Base-by-base conservation (phyloP, 768 basidiomycete genomes). In the Lentinula boryana region DNA sequence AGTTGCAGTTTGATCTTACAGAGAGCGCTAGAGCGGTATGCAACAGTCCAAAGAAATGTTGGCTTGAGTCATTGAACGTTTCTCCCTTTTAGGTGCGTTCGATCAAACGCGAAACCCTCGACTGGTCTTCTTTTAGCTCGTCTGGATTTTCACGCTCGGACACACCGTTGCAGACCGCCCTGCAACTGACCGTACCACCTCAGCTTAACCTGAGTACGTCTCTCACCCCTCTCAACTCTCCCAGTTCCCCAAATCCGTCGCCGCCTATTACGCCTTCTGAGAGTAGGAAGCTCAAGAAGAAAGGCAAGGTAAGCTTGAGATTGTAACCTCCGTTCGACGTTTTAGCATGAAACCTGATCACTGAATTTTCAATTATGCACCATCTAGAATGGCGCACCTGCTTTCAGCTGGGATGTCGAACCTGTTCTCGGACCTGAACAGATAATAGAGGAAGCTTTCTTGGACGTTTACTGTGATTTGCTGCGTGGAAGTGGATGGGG, bases 331-430 rank as follows among this genome's bases (percentile, higher is more conserved):
- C n/a, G n/a, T n/a, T 36, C 38, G 27, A 33, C 5, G 6, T 23
- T 40, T 49, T n/a, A 58, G 31, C 1, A 18, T 46, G 23, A 12
- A 3, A 9, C 53, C n/a, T 49, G 23, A 4, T 46, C 7, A 12
- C 48, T 43, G 5, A 27, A 51, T 23, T 10, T 44, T 38, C 18
- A 9, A 67, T 67, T 41, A 65, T n/a, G 10, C 13, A 23, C 31
- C 9, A 43, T 40, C 2, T 16, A 55, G 53, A 55, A 55, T 10
- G 43, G 82, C 1, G 78, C 96, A 23, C 93, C 93, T 1, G 76
- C 87, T 1, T 99, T 99, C 69, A 88, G 92, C 0, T 96, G 94
- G 91, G 93, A 97, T 68, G 96, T 92, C 0, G 87, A 88, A 44
- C 91, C 94, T 0, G 85, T 91, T 18, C 75, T 87, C 62, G 92